Percentiles rank a stretch among this genome's conserved stretches.
phyloP scores from a whole-genome alignment of 208 protist genomes.

The Acanthamoeba triangularis region DNA sequence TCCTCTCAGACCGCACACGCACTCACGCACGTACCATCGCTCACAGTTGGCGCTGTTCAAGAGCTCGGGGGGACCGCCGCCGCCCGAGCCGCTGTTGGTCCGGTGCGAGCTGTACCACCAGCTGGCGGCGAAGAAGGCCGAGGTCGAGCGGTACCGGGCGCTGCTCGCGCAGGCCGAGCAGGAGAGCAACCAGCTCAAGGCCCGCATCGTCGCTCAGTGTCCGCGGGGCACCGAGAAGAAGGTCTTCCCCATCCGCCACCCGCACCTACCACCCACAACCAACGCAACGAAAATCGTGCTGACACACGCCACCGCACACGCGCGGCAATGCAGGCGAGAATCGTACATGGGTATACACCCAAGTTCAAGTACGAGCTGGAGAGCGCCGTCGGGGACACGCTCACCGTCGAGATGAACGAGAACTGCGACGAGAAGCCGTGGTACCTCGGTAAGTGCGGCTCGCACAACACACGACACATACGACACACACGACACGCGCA shows the following conservation, averaged over 20 bases:
- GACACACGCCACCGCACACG: not conserved
- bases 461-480: no score
- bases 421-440: not conserved
- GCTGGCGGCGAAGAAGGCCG: not conserved
- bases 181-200: not conserved
- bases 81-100: not conserved
- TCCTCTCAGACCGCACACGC: not conserved
- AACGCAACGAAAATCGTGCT: not conserved
- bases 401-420: conserved; percentile 25
- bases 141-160: conserved; percentile 4
- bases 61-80: not conserved
- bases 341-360: not conserved
- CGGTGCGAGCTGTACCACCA: conserved; percentile 8
- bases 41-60: not conserved
- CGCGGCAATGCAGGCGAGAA: not conserved
- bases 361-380: not conserved
- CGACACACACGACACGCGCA: no score
- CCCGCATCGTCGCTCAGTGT: not conserved
- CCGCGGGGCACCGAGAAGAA: not conserved
- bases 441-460: not conserved
- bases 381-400: not conserved
- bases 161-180: conserved; percentile 7
- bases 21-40: not conserved
- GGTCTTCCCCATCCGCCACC: not conserved
- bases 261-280: not conserved